These are phyloP conservation scores for Cyathus striatus DNA, from an alignment of 768 basidiomycete genomes.

Conservation along the genomic window DNA sequence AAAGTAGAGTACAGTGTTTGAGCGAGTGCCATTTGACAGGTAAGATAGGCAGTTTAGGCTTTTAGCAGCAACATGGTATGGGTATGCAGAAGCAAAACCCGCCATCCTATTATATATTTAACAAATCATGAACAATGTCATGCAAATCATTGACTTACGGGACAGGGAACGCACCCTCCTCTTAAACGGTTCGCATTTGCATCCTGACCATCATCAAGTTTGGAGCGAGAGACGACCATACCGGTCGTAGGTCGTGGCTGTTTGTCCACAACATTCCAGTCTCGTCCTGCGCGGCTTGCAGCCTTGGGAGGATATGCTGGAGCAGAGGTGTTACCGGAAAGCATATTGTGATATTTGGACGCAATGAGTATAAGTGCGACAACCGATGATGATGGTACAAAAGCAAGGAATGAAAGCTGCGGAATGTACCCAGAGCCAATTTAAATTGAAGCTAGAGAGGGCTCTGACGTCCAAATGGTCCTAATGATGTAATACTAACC, in stretches of 20 bases:
- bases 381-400: conserved; percentile 3
- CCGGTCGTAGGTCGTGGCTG: neutral
- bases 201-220: conserved; percentile 1
- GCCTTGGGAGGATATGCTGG: neutral
- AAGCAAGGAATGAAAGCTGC: conserved; percentile 1
- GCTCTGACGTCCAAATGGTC: too few species aligned
- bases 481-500: conserved; percentile 12
- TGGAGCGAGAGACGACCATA: neutral
- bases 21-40: too few species aligned
- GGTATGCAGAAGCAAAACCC: conserved; percentile 32
- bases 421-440: neutral
- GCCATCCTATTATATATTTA: conserved; percentile 16
- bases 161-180: conserved; percentile 27
- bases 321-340: neutral
- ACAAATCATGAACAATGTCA: neutral
- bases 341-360: neutral
- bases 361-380: neutral
- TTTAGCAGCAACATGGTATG: conserved; percentile 24
- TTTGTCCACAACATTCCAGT: neutral
- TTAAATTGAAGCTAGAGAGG: conserved; percentile 2
- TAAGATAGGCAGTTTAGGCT: too few species aligned
- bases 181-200: conserved; percentile 15
- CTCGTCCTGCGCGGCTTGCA: neutral
- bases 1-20: too few species aligned
- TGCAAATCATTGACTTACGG: conserved; percentile 10